Evolutionary conservation across 305 asterid species (phyloP).

Genomic region (Vinca major): DNA sequence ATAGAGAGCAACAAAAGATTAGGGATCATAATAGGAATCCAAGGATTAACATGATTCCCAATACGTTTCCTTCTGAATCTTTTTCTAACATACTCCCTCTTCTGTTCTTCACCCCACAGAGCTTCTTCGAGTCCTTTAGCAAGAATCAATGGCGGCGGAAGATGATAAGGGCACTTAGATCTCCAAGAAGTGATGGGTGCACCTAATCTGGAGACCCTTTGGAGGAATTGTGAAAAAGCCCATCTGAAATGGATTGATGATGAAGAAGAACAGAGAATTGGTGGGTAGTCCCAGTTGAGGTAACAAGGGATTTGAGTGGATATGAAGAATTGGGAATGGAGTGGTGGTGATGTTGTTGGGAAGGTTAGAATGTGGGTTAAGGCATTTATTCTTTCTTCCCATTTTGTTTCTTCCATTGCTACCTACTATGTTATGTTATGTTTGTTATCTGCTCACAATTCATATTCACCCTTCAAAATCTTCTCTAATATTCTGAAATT

Average conservation of each 20-base stretch:
- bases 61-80: constrained; percentile 42
- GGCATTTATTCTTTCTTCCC: too few relatives aligned
- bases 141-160: constrained; percentile 55
- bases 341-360: too few relatives aligned
- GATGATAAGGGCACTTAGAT: constrained; percentile 68
- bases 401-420: too few relatives aligned
- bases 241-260: constrained; percentile 25
- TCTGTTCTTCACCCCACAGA: constrained; percentile 59
- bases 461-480: too few relatives aligned
- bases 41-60: constrained; percentile 38
- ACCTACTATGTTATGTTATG: too few relatives aligned
- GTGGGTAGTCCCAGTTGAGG: too few relatives aligned
- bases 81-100: constrained; percentile 35
- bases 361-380: too few relatives aligned
- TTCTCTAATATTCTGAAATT: too few relatives aligned
- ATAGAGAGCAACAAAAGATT: constrained; percentile 46
- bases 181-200: constrained; percentile 69
- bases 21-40: constrained; percentile 51
- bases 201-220: constrained; percentile 38
- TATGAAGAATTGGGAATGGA: too few relatives aligned
- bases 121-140: constrained; percentile 72
- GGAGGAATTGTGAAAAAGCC: constrained; percentile 43
- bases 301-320: too few relatives aligned
- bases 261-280: too few relatives aligned
- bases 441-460: too few relatives aligned